phyloP scores from a whole-genome alignment of 176 grass and related monocot species.

The Hordeum marinum region DNA sequence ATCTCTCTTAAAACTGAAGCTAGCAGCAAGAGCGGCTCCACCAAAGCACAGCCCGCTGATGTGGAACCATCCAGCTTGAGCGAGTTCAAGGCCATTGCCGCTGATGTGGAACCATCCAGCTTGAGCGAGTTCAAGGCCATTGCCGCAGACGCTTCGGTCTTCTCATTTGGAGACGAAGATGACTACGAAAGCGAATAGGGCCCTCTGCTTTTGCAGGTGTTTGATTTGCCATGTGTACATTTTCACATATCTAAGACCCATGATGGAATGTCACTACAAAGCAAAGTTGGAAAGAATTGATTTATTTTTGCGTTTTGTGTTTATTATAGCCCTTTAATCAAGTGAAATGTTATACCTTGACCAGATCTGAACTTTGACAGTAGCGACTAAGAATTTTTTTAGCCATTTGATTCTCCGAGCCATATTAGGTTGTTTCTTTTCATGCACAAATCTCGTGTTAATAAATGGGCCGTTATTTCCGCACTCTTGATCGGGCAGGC shows the following conservation, averaged over 20 bases:
- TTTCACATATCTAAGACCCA: conserved; percentile 11
- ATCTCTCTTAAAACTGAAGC: conserved; percentile 37
- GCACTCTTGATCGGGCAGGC: no score
- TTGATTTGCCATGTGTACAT: conserved; percentile 32
- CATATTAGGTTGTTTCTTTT: background rate
- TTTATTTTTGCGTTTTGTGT: conserved; percentile 50
- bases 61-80: conserved; percentile 60
- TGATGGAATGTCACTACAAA: conserved; percentile 4
- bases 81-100: conserved; percentile 93
- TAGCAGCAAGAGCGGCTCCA: conserved; percentile 30
- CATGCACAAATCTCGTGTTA: no score
- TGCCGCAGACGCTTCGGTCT: conserved; percentile 84
- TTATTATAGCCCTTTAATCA: conserved; percentile 9
- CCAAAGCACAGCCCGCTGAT: conserved; percentile 3
- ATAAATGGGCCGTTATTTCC: no score
- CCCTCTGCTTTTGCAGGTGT: background rate
- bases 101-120: conserved; percentile 44
- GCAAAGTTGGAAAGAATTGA: conserved; percentile 3
- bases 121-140: conserved; percentile 97
- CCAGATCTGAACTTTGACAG: conserved; percentile 6
- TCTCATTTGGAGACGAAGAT: conserved; percentile 90
- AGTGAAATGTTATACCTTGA: conserved; percentile 22
- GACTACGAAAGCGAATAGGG: conserved; percentile 84
- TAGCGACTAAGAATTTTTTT: background rate
- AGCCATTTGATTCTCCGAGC: background rate